Evolutionary conservation across 2,329 filamentous ascomycete genomes (phyloP).

Genomic region (Penicillium sp.): DNA sequence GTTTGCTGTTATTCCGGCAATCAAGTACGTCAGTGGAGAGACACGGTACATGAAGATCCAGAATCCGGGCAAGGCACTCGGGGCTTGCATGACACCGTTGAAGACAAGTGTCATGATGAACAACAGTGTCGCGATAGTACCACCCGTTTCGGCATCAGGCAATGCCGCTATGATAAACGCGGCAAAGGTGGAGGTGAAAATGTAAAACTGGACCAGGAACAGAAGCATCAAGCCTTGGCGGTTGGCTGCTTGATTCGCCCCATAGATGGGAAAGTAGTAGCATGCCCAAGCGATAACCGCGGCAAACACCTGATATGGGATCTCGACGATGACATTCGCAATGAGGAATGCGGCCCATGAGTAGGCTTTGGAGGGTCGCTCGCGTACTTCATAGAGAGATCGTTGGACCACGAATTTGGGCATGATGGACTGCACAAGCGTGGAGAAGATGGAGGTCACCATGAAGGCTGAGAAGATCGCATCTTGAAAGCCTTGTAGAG

Average conservation of each 20-base stretch:
- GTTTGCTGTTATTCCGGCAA: constrained; percentile 68
- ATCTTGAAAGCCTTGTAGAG: constrained; percentile 77
- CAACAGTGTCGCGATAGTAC: constrained; percentile 72
- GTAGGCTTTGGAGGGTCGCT: constrained; percentile 81
- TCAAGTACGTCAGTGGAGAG: constrained; percentile 79
- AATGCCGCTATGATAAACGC: constrained; percentile 75
- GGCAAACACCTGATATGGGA: constrained; percentile 78
- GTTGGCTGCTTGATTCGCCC: constrained; percentile 61
- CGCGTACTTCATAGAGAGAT: constrained; percentile 79
- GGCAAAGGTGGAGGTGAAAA: constrained; percentile 81
- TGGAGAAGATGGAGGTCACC: constrained; percentile 59
- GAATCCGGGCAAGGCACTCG: constrained; percentile 65
- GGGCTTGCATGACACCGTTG: constrained; percentile 68
- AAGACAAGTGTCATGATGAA: constrained; percentile 75
- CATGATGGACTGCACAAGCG: constrained; percentile 62
- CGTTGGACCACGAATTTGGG: constrained; percentile 82
- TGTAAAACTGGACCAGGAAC: constrained; percentile 70
- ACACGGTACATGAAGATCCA: constrained; percentile 85
- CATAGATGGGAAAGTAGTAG: constrained; percentile 79
- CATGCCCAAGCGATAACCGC: constrained; percentile 73
- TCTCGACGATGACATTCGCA: constrained; percentile 77
- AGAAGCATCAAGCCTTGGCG: constrained; percentile 80
- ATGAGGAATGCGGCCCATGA: constrained; percentile 84
- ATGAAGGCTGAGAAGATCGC: constrained; percentile 87
- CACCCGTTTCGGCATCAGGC: constrained; percentile 71